Evolutionary conservation across 345 rosid species (phyloP).

Genomic region (Alliaria petiolata): DNA sequence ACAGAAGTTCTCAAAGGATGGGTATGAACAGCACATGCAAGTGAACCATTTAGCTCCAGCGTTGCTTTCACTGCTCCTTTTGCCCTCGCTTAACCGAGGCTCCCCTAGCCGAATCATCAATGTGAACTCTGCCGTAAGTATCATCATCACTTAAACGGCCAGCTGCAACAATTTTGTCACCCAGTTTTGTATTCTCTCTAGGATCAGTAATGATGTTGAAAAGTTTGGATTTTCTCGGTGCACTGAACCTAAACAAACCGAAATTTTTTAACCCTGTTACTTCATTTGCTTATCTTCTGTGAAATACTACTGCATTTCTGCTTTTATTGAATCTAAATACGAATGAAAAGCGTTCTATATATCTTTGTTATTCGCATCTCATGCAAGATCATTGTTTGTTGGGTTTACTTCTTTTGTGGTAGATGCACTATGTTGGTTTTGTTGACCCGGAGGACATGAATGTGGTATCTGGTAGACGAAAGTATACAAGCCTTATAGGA

Average conservation of each 20-base stretch:
- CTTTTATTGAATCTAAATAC: not conserved
- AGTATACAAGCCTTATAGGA: conserved; percentile 70
- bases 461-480: conserved; percentile 66
- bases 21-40: conserved; percentile 89
- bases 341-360: not conserved
- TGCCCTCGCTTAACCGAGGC: conserved; percentile 83
- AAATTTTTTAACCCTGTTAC: not conserved
- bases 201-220: not conserved
- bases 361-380: not conserved
- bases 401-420: conserved; percentile 15
- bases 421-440: conserved; percentile 94
- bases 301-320: not conserved
- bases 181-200: not conserved
- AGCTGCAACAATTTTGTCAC: too few relatives aligned
- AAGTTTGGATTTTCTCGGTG: not conserved
- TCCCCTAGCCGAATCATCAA: conserved; percentile 83
- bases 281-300: not conserved
- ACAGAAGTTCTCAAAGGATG: conserved; percentile 83
- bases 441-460: conserved; percentile 92
- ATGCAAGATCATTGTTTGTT: conserved; percentile 10
- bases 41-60: conserved; percentile 95
- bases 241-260: not conserved
- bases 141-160: not conserved
- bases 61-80: conserved; percentile 70
- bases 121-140: conserved; percentile 91